phyloP scores from a whole-genome alignment of 2,329 filamentous ascomycete genomes.

The Colletotrichum graminicola region DNA sequence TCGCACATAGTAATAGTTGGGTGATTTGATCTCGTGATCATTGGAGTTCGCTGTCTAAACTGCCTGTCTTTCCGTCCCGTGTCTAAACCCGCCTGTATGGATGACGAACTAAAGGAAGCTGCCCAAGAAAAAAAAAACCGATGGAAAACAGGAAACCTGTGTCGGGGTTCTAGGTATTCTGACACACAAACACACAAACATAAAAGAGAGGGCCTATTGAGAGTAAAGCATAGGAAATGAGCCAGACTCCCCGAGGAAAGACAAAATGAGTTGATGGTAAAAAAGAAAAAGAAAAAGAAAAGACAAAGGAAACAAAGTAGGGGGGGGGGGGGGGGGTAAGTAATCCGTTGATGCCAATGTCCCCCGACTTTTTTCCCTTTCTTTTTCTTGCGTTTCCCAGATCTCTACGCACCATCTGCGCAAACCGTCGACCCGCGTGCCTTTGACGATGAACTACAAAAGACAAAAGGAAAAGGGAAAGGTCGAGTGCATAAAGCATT shows the following conservation, averaged over 20 bases:
- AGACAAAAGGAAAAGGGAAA: neutral
- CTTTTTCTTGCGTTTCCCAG: conserved; percentile 1
- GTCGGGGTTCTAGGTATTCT: conserved; percentile 31
- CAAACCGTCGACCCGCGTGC: neutral
- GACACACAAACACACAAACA: neutral
- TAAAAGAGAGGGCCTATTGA: neutral
- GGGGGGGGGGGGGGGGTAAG: too few relatives aligned
- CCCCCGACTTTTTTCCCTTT: neutral
- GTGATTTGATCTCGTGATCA: neutral
- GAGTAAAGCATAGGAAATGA: neutral
- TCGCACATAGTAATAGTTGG: neutral
- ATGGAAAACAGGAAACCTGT: conserved; percentile 9
- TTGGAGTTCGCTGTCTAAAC: neutral
- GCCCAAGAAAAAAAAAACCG: neutral
- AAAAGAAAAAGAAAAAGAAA: neutral
- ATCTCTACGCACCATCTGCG: neutral
- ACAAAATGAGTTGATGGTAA: neutral
- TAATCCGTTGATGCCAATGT: neutral
- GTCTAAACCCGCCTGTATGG: neutral
- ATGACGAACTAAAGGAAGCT: neutral
- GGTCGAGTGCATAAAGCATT: neutral
- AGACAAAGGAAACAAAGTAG: neutral
- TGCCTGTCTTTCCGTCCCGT: neutral
- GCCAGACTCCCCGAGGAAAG: neutral
- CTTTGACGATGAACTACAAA: neutral